Percentiles rank a stretch among this genome's conserved stretches.
phyloP scores from a whole-genome alignment of 257 asterid species.

The Thymus mandschuricus region DNA sequence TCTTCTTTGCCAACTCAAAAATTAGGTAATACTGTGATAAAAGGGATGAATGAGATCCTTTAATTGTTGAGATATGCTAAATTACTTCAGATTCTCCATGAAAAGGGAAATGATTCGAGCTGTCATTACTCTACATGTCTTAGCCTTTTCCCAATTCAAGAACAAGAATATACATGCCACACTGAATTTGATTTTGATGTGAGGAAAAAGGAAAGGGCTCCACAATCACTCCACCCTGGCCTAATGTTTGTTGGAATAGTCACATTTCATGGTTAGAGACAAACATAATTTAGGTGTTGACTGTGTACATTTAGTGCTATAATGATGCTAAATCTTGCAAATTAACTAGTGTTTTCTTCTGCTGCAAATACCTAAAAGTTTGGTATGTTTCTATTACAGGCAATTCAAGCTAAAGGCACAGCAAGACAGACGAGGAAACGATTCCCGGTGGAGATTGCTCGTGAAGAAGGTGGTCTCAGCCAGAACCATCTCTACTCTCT shows the following conservation, averaged over 20 bases:
- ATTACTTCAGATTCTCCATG: background rate
- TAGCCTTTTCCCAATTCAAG: background rate
- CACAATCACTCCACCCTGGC: background rate
- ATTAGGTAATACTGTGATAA: conserved; percentile 6
- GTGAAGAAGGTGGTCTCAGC: conserved; percentile 74
- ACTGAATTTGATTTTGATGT: background rate
- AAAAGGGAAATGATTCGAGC: conserved; percentile 31
- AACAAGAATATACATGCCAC: background rate
- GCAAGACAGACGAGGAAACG: conserved; percentile 45
- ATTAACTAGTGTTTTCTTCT: background rate
- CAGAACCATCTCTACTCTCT: conserved; percentile 58
- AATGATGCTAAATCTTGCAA: background rate
- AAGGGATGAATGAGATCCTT: background rate
- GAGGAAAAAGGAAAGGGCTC: background rate
- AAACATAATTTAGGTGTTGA: background rate
- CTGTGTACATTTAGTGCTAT: background rate
- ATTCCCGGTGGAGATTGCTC: conserved; percentile 64
- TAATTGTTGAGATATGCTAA: conserved; percentile 14
- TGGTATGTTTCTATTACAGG: conserved; percentile 40
- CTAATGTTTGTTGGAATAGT: background rate
- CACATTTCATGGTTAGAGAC: background rate
- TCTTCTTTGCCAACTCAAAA: conserved; percentile 3
- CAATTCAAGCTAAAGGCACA: conserved; percentile 68
- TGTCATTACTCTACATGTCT: conserved; percentile 17
- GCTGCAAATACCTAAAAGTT: background rate